Percentiles rank a stretch among this genome's conserved stretches.
These are phyloP conservation scores for Aspergillus fumigatus DNA, from an alignment of 2,329 filamentous ascomycete genomes.

Conservation along the genomic window DNA sequence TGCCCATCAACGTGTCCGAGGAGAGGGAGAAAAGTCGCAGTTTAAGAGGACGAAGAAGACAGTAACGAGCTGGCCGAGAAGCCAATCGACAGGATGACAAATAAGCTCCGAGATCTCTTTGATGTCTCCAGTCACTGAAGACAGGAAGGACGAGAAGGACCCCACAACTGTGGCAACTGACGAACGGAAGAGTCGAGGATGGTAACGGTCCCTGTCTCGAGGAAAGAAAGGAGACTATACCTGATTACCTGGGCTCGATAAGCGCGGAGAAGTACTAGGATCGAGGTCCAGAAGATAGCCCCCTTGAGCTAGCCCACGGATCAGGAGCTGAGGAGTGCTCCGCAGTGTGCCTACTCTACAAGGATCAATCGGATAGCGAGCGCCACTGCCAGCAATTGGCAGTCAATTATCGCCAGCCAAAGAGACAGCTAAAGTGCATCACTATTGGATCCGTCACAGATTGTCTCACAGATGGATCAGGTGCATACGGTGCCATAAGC, in stretches of 20 bases:
- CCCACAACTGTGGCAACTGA: slow-evolving; percentile 9
- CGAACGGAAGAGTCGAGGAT: slow-evolving; percentile 4
- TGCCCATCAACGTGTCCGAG: neutral
- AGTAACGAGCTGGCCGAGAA: slow-evolving; percentile 3
- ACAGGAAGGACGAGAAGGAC: slow-evolving; percentile 8
- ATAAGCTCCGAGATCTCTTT: slow-evolving; percentile 14
- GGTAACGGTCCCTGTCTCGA: slow-evolving; percentile 12
- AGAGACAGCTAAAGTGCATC: neutral
- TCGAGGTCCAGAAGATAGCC: neutral
- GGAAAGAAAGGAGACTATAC: neutral
- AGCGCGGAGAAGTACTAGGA: neutral
- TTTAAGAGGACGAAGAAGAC: slow-evolving; percentile 9
- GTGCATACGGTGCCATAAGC: neutral
- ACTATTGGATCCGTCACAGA: neutral
- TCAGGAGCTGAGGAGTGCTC: slow-evolving; percentile 1
- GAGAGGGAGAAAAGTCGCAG: slow-evolving; percentile 1
- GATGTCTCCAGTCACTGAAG: slow-evolving; percentile 4
- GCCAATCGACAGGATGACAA: slow-evolving; percentile 11
- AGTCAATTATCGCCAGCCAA: slow-evolving; percentile 8
- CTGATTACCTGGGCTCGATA: slow-evolving; percentile 8
- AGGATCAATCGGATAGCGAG: slow-evolving; percentile 3
- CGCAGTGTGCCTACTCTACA: slow-evolving; percentile 9
- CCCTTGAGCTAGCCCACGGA: neutral
- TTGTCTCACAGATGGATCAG: neutral
- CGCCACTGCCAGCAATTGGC: slow-evolving; percentile 6